Base-by-base conservation (phyloP, 2,329 filamentous ascomycete species). In the Phialocephala sp. region DNA sequence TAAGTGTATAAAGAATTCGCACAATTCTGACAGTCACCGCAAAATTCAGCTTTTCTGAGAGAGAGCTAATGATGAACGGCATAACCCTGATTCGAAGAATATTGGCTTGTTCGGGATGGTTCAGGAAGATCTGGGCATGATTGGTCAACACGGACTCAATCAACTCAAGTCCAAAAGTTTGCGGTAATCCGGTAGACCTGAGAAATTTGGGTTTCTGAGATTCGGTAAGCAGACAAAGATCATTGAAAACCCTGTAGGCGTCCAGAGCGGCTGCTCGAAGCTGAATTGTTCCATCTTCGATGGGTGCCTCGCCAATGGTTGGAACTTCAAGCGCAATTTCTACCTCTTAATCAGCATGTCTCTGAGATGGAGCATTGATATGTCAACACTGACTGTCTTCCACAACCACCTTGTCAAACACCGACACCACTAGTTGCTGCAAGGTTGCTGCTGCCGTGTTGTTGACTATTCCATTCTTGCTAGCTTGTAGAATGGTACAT, bases 391-490 rank as follows among this genome's bases (percentile, higher is more conserved):
- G 79, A 90, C 89, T 89, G 76, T 97, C 93, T 81, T 97, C 93
- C 6, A 82, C 81, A 0, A 89, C 86, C 1, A 97, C 93, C 77
- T 96, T 95, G 76, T 98, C 95, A 78, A 97, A 98, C 0, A 97
- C 91, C 0, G 92, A 91, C 37, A 95, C 92, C 8, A 98, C 89
- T 15, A 99, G 85, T 77, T 98, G 95, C 78, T 97, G 94, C 62
- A 99, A 82, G 1, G 95, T 98, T n/a, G 95, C 95, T 32, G 94
- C 93, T 11, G 95, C 95, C 0, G 96, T 98, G 73, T 96, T 96
- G 76, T 94, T 96, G 72, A 99, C 93, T 60, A 97, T 93, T 32
- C 90, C 88, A 80, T 94, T 96, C 80, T 97, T 98, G 78, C 91
- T 95, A 64, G 88, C 90, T 79, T 98, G 94, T 58, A 99, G 80